Evolutionary conservation across 352 stramenopile genomes (phyloP), one percentile per base, ranked within the genome.

Genomic region (Hyaloperonospora arabidopsidis): DNA sequence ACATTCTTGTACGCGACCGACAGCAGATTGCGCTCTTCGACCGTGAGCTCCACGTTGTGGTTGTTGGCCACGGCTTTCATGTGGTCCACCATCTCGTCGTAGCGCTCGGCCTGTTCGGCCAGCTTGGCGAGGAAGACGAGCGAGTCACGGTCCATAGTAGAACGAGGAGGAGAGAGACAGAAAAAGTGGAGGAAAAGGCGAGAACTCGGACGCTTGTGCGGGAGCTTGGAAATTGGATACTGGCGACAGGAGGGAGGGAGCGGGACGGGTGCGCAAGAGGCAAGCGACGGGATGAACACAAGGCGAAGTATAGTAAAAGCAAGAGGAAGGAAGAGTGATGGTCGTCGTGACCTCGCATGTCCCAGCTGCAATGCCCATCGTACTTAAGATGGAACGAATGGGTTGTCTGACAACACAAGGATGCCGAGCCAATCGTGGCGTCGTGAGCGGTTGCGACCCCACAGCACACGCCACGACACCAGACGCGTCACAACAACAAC

Each of bases 1-100:
- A 99, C 95, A 76, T 99, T 99, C 84, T 97, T 97, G 79, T 95
- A 96, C 15, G 87, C 86, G 4, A 95, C 81, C 46, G 86, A 95
- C 12, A 98, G 82, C 36, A 99, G 79, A 80, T 98, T 99, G 49
- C 96, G 91, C 81, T 99, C 97, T 73, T 99, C 97, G n/a, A 98
- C 96, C 8, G 94, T 98, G 45, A 99, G 87, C 74, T 99, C 95
- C 48, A 84, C 78, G 73, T 97, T 91, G 61, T 89, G 86, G 74
- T 97, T 91, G 71, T 95, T 87, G 54, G 96, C 96, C 49, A 99
- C 95, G n/a, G 92, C 77, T 87, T 98, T 98, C 91, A 99, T 99
- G 86, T 98, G 88, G 66, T 96, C 76, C 18, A 96, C 90, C 86
- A 96, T 96, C 62, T 96, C 87, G 64, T 96, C 87, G 59, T 94